Evolutionary conservation across 1,139 yeast species (phyloP), one percentile per base, ranked within the genome.

Genomic region (Nadsonia starkeyi-henricii): DNA sequence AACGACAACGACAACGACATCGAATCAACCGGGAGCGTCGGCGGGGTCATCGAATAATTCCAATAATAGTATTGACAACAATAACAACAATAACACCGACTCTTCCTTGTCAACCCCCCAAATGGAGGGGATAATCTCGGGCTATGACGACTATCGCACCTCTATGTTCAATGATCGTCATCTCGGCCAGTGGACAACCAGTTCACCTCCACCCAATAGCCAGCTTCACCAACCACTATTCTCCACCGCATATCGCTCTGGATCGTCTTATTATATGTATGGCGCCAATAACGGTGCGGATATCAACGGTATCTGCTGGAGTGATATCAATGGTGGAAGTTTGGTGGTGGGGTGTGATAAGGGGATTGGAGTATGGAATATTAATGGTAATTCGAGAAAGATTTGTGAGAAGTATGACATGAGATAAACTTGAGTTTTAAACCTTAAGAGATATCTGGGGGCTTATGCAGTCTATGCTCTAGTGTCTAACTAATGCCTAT

Each of bases 251-350:
- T 33, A 33, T 15, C 15, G 39, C 4, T 33, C 39, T 13, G 39
- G 39, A 8, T 33, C 39, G 4, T 13, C 17, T 33, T 33, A 33
- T 15, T 33, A 33, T 33, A 33, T 33, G 39, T 33, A 33, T 15
- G 39, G 39, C 5, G 17, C 15, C 12, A n/a, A 53, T 41, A 49
- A 54, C 26, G 65, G 63, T 47, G 55, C 54, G 37, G 69, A 65
- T 20, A 58, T 65, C 18, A 55, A 63, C 1, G 69, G 69, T n/a
- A 49, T 65, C 36, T 61, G 64, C 20, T 65, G 68, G 68, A 55
- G 62, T 26, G 58, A 58, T 20, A 57, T 54, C 42, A 60, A 63
- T n/a, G 67, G 68, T 8, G 69, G 69, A 2, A 54, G 60, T 39
- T 52, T 65, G 41, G 59, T 62, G 12, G 64, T 65, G 1, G 69